phyloP scores from a whole-genome alignment of 768 basidiomycete species.

The Tricholoma sp. region DNA sequence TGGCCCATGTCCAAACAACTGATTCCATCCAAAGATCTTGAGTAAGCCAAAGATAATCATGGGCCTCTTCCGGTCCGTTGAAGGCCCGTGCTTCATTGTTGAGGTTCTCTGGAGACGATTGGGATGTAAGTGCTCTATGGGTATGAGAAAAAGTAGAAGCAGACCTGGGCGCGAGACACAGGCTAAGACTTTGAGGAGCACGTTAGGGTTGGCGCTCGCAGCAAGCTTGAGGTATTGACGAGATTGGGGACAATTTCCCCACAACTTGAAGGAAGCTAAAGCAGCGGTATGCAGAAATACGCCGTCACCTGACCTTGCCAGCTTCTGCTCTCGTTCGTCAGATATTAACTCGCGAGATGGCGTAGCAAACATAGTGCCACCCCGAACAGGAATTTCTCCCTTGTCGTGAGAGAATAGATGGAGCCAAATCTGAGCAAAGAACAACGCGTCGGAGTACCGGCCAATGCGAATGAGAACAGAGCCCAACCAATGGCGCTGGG shows the following conservation, averaged over 20 bases:
- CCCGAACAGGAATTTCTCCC: conserved; percentile 13
- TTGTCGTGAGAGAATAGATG: too few species aligned
- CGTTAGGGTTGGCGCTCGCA: conserved; percentile 25
- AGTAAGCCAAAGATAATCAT: conserved; percentile 40
- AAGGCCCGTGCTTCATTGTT: conserved; percentile 21
- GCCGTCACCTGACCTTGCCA: conserved; percentile 6
- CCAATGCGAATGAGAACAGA: conserved; percentile 30
- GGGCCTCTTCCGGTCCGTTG: conserved; percentile 39
- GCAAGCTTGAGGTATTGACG: conserved; percentile 36
- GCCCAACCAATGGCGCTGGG: conserved; percentile 32
- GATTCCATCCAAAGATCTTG: conserved; percentile 41
- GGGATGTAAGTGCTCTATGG: background rate
- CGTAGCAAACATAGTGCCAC: conserved; percentile 23
- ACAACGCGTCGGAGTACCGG: conserved; percentile 34
- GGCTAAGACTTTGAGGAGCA: conserved; percentile 36
- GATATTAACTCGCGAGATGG: conserved; percentile 19
- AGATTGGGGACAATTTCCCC: conserved; percentile 33
- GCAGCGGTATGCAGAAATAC: conserved; percentile 34
- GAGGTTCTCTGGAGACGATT: conserved; percentile 18
- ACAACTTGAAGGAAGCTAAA: conserved; percentile 35
- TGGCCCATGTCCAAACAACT: conserved; percentile 40
- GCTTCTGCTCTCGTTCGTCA: conserved; percentile 8
- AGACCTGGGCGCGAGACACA: conserved; percentile 31
- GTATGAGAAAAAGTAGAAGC: conserved; percentile 4
- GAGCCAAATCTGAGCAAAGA: conserved; percentile 31